A percentile compares a stretch with the other conserved stretches of the same genome.
phyloP scores from a whole-genome alignment of 352 stramenopile genomes.

The Globisporangium alternatum region DNA sequence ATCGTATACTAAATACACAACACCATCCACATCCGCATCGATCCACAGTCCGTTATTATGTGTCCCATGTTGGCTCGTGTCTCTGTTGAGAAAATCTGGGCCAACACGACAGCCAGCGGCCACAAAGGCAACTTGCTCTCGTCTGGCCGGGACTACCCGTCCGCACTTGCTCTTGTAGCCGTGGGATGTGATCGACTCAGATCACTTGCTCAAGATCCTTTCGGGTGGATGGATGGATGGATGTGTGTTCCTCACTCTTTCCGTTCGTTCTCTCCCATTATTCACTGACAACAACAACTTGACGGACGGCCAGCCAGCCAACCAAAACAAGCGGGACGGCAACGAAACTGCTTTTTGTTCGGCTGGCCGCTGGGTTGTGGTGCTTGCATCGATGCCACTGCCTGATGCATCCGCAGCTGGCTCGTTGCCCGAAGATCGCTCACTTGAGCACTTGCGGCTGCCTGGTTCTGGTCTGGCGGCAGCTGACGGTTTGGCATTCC shows the following conservation, averaged over 20 bases:
- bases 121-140: not conserved
- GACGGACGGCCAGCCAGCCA: not conserved
- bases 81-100: no score
- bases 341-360: no score
- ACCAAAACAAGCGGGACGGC: no score
- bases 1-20: conserved; percentile 15
- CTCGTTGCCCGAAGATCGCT: no score
- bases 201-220: conserved; percentile 1
- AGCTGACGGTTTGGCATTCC: not conserved
- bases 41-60: not conserved
- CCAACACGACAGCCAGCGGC: no score
- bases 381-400: no score
- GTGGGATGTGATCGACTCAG: conserved; percentile 4
- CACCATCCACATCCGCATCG: not conserved
- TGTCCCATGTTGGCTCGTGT: no score
- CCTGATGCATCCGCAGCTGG: no score
- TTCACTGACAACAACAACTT: not conserved
- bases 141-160: no score
- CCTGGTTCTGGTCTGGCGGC: not conserved
- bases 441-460: no score
- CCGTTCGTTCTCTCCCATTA: not conserved
- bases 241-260: not conserved
- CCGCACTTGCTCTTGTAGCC: not conserved
- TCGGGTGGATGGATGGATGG: not conserved
- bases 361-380: no score